Evolutionary conservation across 2,329 filamentous ascomycete genomes (phyloP), one percentile per base, ranked within the genome.

Genomic region (Arthrobotrys sphaeroides): DNA sequence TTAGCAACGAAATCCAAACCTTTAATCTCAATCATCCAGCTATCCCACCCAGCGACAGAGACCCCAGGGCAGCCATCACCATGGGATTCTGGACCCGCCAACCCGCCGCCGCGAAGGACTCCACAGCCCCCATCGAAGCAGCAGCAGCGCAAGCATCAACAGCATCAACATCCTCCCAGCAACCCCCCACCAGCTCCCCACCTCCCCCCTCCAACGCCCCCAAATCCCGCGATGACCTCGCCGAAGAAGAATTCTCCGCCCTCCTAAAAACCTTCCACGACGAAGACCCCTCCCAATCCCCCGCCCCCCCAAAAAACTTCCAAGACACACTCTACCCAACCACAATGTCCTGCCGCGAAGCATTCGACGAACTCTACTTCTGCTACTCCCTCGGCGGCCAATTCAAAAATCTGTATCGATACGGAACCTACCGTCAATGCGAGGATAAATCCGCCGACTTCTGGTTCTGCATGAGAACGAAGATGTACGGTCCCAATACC

Each of bases 381-480:
- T 99, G 95, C 87, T 92, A 95, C 82, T 93, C 91, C 0, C 86
- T 97, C 6, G 94, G 93, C 62, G 93, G 94, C 0, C 94, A 98
- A 82, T 97, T 94, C 86, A 59, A 79, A 20, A 80, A 80, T 28
- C 87, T 98, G 38, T 99, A 98, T 85, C 91, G 95, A 40, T 90
- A 93, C 81, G 95, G 95, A 77, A 84, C 86, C 43, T 84, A 96
- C 80, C 88, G 90, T 47, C 86, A 88, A 2, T 99, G 95, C 85
- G 88, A 86, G 77, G 91, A 96, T 78, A 90, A 93, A 77, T 97
- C 94, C 93, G 88, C 90, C 76, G 92, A 97, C 83, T 98, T 97
- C 83, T 96, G 94, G 91, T 94, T 97, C 84, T 99, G 95, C 85
- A 97, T 98, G 94, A 90, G 92, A 78, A 90, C 89, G 38, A 89